Conservation (phyloP, 257 asterid genomes). For the Euphrasia confusa region DNA sequence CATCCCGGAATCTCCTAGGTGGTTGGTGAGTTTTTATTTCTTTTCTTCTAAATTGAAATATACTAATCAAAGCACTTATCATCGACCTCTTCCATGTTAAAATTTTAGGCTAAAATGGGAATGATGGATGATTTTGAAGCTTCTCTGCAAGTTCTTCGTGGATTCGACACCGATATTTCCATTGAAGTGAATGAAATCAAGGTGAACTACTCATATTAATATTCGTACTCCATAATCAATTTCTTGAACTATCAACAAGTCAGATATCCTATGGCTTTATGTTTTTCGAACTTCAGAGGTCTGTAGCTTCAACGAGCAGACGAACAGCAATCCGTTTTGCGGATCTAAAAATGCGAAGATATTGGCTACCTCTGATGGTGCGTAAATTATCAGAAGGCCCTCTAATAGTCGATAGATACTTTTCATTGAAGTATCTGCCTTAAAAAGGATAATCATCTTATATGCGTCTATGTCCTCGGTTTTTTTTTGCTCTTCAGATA, state of each 20-base stretch:
- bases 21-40: slow-evolving; percentile 61
- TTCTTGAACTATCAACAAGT: slow-evolving; percentile 15
- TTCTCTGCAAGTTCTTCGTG: slow-evolving; percentile 71
- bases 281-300: slow-evolving; percentile 45
- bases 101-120: slow-evolving; percentile 65
- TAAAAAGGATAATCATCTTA: not conserved
- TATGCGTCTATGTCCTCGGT: not conserved
- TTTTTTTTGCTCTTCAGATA: slow-evolving; percentile 34
- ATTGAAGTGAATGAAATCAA: slow-evolving; percentile 55
- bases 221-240: not conserved
- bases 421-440: not conserved
- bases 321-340: slow-evolving; percentile 72
- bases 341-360: slow-evolving; percentile 77
- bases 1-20: slow-evolving; percentile 89
- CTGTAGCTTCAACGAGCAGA: slow-evolving; percentile 80
- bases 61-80: slow-evolving; percentile 7
- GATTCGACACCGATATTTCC: slow-evolving; percentile 57
- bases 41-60: not conserved
- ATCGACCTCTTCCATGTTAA: not conserved
- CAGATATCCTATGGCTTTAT: slow-evolving; percentile 10
- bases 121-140: slow-evolving; percentile 54
- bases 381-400: slow-evolving; percentile 11
- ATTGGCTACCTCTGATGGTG: slow-evolving; percentile 95
- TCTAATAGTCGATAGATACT: not conserved
- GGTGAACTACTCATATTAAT: slow-evolving; percentile 28